Evolutionary conservation across 1,139 yeast genomes (phyloP).

Genomic region (Pichia sp.): DNA sequence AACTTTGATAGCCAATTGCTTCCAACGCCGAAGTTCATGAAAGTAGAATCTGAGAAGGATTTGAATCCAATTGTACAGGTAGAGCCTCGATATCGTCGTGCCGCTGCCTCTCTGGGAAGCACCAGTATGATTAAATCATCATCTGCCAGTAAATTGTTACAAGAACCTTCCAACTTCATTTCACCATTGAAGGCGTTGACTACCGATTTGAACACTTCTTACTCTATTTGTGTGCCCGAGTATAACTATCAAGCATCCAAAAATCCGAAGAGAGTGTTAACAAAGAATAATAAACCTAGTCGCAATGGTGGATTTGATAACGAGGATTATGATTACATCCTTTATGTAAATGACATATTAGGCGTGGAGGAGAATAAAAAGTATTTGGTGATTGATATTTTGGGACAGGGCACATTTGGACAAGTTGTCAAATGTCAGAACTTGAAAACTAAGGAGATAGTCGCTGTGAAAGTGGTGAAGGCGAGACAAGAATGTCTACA

Average conservation of each 20-base stretch:
- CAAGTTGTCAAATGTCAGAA: slow-evolving; percentile 98
- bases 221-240: slow-evolving; percentile 78
- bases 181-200: slow-evolving; percentile 88
- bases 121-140: too few relatives aligned
- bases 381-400: slow-evolving; percentile 79
- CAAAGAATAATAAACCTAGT: slow-evolving; percentile 85
- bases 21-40: slow-evolving; percentile 34
- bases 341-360: slow-evolving; percentile 88
- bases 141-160: too few relatives aligned
- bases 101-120: too few relatives aligned
- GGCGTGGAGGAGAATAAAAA: slow-evolving; percentile 85
- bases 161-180: too few relatives aligned
- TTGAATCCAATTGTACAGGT: slow-evolving; percentile 56
- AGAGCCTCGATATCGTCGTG: slow-evolving; percentile 75
- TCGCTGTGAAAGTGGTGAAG: slow-evolving; percentile 92
- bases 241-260: slow-evolving; percentile 79
- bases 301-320: slow-evolving; percentile 84
- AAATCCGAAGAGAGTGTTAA: slow-evolving; percentile 85
- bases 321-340: slow-evolving; percentile 80
- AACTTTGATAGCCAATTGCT: too few relatives aligned
- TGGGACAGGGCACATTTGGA: slow-evolving; percentile 98
- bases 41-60: slow-evolving; percentile 42
- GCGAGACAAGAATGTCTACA: slow-evolving; percentile 88
- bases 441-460: slow-evolving; percentile 76
- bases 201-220: slow-evolving; percentile 69